Evolutionary conservation across 805 yeast genomes (phyloP).

Genomic region (Lipomyces mesembrius): DNA sequence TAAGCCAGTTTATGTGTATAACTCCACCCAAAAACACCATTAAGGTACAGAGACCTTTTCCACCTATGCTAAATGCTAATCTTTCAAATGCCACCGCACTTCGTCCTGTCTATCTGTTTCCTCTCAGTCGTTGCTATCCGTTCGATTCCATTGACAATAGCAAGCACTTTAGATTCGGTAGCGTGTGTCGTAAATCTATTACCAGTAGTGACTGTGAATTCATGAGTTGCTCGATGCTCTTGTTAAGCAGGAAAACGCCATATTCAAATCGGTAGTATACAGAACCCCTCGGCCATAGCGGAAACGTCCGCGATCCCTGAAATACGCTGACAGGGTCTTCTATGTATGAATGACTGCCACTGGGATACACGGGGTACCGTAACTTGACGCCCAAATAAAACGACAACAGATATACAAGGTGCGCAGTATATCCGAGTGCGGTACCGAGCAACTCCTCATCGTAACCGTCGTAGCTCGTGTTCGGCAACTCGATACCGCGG

Average conservation of each 20-base stretch:
- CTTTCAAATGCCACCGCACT: not conserved
- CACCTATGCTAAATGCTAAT: not conserved
- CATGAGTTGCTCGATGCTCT: conserved; percentile 55
- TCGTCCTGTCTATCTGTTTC: not conserved
- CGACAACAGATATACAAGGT: conserved; percentile 50
- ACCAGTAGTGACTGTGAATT: conserved; percentile 39
- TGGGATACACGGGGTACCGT: conserved; percentile 55
- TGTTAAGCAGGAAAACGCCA: conserved; percentile 53
- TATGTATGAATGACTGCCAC: conserved; percentile 56
- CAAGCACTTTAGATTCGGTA: conserved; percentile 39
- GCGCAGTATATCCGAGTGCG: conserved; percentile 55
- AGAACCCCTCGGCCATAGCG: conserved; percentile 56
- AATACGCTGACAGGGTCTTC: conserved; percentile 54
- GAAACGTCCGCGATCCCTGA: conserved; percentile 50
- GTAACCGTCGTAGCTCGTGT: conserved; percentile 34
- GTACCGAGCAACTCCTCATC: conserved; percentile 44
- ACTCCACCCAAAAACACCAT: not conserved
- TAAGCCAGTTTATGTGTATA: not conserved
- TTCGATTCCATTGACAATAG: conserved; percentile 32
- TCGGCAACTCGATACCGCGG: conserved; percentile 46
- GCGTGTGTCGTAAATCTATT: conserved; percentile 38
- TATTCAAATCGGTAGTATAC: conserved; percentile 55
- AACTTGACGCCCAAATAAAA: conserved; percentile 52
- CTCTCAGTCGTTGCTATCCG: conserved; percentile 11
- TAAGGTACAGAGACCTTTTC: not conserved